Evolutionary conservation across 2,329 filamentous ascomycete genomes (phyloP).

Genomic region (Epichloe gansuensis): DNA sequence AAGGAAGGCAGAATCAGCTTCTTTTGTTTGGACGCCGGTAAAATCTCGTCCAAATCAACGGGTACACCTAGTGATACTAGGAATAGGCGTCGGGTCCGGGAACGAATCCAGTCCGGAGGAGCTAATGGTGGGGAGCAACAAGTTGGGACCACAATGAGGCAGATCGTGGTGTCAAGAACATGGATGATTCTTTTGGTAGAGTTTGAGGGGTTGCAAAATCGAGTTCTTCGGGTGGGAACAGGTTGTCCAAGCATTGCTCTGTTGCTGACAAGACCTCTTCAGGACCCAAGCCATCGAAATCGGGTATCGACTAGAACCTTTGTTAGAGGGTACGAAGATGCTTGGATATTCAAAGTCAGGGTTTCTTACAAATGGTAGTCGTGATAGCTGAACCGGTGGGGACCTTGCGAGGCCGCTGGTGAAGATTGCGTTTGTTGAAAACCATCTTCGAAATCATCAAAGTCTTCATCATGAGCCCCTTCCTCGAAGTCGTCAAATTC

Average conservation of each 20-base stretch:
- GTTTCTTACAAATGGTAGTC: conserved; percentile 33
- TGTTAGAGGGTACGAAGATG: conserved; percentile 10
- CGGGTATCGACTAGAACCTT: conserved; percentile 47
- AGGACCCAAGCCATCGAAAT: conserved; percentile 49
- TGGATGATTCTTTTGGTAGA: conserved; percentile 42
- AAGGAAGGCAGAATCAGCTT: conserved; percentile 88
- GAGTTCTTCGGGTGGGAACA: conserved; percentile 50
- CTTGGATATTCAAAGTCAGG: not conserved
- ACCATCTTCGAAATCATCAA: conserved; percentile 61
- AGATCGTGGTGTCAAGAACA: conserved; percentile 76
- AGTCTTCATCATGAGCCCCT: conserved; percentile 41
- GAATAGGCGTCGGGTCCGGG: conserved; percentile 86
- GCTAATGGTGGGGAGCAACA: conserved; percentile 84
- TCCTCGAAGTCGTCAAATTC: conserved; percentile 54
- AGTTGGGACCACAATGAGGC: conserved; percentile 93
- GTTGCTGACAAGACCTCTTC: conserved; percentile 49
- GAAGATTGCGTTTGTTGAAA: conserved; percentile 43
- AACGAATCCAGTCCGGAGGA: conserved; percentile 95
- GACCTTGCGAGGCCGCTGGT: conserved; percentile 16
- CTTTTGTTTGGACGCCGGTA: conserved; percentile 95
- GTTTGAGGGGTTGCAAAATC: conserved; percentile 38
- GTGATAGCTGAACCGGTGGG: conserved; percentile 23
- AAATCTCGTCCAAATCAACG: conserved; percentile 91
- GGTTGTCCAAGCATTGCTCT: conserved; percentile 52
- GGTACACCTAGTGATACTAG: conserved; percentile 92